Base-by-base conservation (phyloP, 2,329 filamentous ascomycete species). In the Torrubiellomyces zombiae region DNA sequence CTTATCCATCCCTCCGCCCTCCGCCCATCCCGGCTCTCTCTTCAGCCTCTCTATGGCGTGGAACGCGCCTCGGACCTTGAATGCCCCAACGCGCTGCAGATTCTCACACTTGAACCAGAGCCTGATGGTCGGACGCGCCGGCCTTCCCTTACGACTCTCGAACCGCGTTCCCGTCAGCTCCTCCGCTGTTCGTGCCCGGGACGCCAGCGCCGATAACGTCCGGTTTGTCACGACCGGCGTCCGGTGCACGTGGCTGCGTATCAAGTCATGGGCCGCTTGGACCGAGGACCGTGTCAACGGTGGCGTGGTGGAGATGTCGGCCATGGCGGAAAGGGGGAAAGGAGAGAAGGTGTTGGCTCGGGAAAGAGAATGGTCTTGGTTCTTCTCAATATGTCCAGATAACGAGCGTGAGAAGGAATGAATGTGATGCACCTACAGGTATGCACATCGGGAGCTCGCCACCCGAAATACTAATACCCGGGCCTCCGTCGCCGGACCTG, bases 71-170 rank as follows among this genome's bases (percentile, higher is more conserved):
- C 86, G 62, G 10, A 73, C 77, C 55, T 95, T 95, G 60, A 95
- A 95, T 1, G 86, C 86, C 25, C 86, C 89, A 27, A 91, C 72
- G 28, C 73, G 71, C 57, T 95, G 89, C 30, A 81, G 58, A 50
- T 94, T 94, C 59, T 95, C 86, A 50, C 82, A 91, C 57, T 95
- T 95, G 67, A 95, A 92, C 58, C 80, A 89, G 26, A 95, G 60
- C 9, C 70, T 61, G 19, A 93, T 55, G 24, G 55, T 67, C 0
- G 82, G 82, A 4, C 47, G 55, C 1, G 76, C 68, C 0, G 73
- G 63, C n/a, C n/a, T n/a, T n/a, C n/a, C n/a, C n/a, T 45, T 42
- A 19, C 60, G 53, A 5, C 62, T 64, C 37, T 64, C 47, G 55
- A 63, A 73, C 34, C 55, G 50, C 4, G 73, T 75, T 9, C 59